Evolutionary conservation across 805 yeast genomes (phyloP).

Genomic region (Lipomyces mesembrius): DNA sequence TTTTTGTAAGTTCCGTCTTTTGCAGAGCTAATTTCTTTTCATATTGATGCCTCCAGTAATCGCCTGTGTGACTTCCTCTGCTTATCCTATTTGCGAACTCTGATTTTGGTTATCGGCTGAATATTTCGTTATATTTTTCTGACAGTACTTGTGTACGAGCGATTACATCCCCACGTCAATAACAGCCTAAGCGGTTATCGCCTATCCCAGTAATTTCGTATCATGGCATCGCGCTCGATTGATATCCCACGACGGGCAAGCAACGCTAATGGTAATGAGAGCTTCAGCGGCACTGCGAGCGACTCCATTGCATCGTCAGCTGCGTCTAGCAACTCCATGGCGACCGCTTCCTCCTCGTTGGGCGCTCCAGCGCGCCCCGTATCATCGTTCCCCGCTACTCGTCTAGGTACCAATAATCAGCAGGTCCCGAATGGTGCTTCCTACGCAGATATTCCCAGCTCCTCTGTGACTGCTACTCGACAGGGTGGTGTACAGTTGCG

Average conservation of each 20-base stretch:
- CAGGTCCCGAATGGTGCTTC: conserved; percentile 5
- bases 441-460: conserved; percentile 12
- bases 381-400: conserved; percentile 26
- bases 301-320: conserved; percentile 17
- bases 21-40: not conserved
- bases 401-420: conserved; percentile 16
- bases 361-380: conserved; percentile 13
- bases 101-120: not conserved
- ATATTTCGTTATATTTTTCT: not conserved
- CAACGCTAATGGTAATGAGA: not conserved
- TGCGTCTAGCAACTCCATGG: conserved; percentile 14
- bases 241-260: conserved; percentile 18
- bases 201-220: not conserved
- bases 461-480: conserved; percentile 17
- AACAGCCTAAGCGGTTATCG: not conserved
- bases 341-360: conserved; percentile 21
- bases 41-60: not conserved
- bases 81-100: not conserved
- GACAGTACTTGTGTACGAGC: not conserved
- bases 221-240: conserved; percentile 18
- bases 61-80: not conserved
- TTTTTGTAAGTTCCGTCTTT: not conserved
- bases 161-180: not conserved
- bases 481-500: not conserved
- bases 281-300: not conserved